Conservation (phyloP, 2,329 filamentous ascomycete genomes). For the Fusarium longipes region DNA sequence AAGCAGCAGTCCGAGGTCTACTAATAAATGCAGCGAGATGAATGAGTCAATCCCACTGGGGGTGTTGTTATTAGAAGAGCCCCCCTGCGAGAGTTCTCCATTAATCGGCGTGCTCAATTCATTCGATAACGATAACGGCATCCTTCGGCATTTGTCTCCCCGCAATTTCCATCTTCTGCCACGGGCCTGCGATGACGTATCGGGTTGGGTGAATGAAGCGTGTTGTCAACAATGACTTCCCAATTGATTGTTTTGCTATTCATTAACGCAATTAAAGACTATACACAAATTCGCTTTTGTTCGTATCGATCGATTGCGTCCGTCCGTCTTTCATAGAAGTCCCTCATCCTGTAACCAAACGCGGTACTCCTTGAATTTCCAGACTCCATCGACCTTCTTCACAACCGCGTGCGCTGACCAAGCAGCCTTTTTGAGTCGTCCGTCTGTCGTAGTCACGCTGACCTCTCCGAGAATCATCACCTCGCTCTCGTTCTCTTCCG, state of each 20-base stretch:
- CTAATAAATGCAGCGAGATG: background rate
- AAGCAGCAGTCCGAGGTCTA: background rate
- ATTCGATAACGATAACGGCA: conserved; percentile 37
- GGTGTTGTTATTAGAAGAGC: conserved; percentile 32
- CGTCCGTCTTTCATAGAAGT: conserved; percentile 22
- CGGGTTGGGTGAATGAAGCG: conserved; percentile 17
- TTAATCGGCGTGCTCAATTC: conserved; percentile 38
- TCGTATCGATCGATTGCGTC: background rate
- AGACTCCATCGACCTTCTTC: conserved; percentile 46
- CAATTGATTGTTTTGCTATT: conserved; percentile 8
- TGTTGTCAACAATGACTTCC: background rate
- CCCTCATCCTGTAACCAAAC: conserved; percentile 49
- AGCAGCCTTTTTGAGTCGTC: conserved; percentile 40
- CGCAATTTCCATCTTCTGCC: conserved; percentile 22
- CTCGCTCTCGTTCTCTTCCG: conserved; percentile 51
- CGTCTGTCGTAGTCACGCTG: conserved; percentile 45
- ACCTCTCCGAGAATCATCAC: conserved; percentile 51
- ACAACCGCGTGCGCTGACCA: conserved; percentile 51
- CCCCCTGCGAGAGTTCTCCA: conserved; percentile 28
- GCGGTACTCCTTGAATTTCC: conserved; percentile 51
- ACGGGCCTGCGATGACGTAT: conserved; percentile 35
- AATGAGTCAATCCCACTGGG: background rate
- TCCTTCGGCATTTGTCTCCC: conserved; percentile 29
- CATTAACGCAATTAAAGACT: conserved; percentile 22
- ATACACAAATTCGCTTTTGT: conserved; percentile 24